Base-by-base conservation (phyloP, 345 rosid genomes). In the Turritis glabra region DNA sequence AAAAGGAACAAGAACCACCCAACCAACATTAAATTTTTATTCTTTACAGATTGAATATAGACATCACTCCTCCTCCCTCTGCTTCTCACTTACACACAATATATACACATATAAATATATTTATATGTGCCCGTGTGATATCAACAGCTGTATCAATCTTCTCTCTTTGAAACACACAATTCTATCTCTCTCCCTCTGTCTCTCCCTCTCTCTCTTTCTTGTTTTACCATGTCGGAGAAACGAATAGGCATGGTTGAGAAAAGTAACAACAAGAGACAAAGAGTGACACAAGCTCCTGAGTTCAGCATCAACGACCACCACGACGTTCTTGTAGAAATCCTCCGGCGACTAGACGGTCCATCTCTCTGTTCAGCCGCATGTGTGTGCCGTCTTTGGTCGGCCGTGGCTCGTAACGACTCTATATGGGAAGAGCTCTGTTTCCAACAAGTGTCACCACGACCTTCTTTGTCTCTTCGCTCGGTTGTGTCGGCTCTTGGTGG, bases 381-480 rank as follows among this genome's bases (percentile, higher is more conserved):
- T 78, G 98, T 91, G 53, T 94, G 98, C 78, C 87, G 92, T 19
- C 93, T 90, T 64, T 94, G 98, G 98, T 85, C 83, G 67, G 74
- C 87, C 66, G 80, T 91, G 27, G 81, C 89, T 69, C 85, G 88
- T 22, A 82, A 77, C 72, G 96, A 94, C 78, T 83, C 93, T 10
- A 77, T 88, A 41, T 94, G 98, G 98, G 98, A 94, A 74, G 80
- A 90, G 78, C 88, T 91, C 67, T 94, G 98, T 82, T 87, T 94
- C 83, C 86, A 89, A 70, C 94, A 88, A 76, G 82, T 85, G 11
- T 74, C 84, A 8, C 86, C 91, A 17, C 85, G 86, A 11, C 86
- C 96, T 12, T 72, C 93, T 3, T 71, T 84, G 46, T 64, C 80
- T 23, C 83, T 89, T 23, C 87, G 97, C 19, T 85, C 93, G 1